A percentile compares a stretch with the other conserved stretches of the same genome.
These are phyloP conservation scores for Phaeotremella fagi DNA, from an alignment of 768 basidiomycete genomes.

Conservation along the genomic window DNA sequence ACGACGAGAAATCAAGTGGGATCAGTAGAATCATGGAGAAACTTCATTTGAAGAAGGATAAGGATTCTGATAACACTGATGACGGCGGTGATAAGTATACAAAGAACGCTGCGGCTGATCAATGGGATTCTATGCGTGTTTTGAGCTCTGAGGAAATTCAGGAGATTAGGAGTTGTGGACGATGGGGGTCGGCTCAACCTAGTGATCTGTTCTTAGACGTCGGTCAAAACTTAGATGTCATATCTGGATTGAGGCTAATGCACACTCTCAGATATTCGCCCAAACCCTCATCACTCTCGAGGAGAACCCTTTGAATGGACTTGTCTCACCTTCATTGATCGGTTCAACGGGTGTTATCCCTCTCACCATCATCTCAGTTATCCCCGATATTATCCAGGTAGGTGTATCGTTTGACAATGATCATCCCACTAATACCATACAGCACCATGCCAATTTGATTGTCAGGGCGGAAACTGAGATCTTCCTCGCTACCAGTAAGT, in stretches of 20 bases:
- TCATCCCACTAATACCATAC: background rate
- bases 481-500: constrained; percentile 32
- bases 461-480: constrained; percentile 27
- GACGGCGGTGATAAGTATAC: constrained; percentile 1
- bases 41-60: constrained; percentile 14
- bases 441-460: constrained; percentile 35
- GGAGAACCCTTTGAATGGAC: constrained; percentile 16
- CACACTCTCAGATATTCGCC: constrained; percentile 13
- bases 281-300: constrained; percentile 18
- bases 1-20: constrained; percentile 7
- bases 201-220: constrained; percentile 21
- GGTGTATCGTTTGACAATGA: background rate
- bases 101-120: constrained; percentile 17
- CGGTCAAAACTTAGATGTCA: background rate
- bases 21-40: constrained; percentile 27
- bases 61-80: too few species aligned
- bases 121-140: constrained; percentile 11
- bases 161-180: constrained; percentile 15
- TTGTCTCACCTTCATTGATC: constrained; percentile 24
- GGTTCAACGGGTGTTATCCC: constrained; percentile 24
- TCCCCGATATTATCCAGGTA: constrained; percentile 35
- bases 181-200: constrained; percentile 14
- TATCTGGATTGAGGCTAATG: background rate
- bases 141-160: constrained; percentile 11
- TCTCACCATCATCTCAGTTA: constrained; percentile 30